Percentiles rank a stretch among this genome's conserved stretches.
phyloP scores from a whole-genome alignment of 192 early-diverging fungal species.

The Endogone sp. region DNA sequence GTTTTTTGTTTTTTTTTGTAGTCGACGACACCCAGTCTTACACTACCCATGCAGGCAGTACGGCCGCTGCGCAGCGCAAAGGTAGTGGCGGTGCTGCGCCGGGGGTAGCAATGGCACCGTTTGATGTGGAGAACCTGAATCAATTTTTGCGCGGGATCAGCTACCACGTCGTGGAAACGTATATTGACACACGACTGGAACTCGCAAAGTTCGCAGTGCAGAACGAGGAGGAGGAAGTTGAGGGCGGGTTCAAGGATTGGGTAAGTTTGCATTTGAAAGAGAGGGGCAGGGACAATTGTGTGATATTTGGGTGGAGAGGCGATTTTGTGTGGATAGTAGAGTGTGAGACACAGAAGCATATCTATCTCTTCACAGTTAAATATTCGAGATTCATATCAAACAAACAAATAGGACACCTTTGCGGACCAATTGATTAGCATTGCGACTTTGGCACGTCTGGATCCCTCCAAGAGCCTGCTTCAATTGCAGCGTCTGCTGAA shows the following conservation, averaged over 20 bases:
- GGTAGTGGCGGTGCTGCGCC: background rate
- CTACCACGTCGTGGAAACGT: constrained; percentile 53
- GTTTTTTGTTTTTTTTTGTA: background rate
- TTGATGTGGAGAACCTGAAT: constrained; percentile 20
- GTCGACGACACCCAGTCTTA: background rate
- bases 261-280: constrained; percentile 5
- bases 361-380: too few species aligned
- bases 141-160: constrained; percentile 48
- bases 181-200: constrained; percentile 57
- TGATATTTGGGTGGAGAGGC: constrained; percentile 5
- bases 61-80: background rate
- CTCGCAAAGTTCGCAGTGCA: constrained; percentile 41
- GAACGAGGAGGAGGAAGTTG: constrained; percentile 47
- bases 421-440: constrained; percentile 69
- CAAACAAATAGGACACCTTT: constrained; percentile 55
- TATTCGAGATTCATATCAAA: too few species aligned
- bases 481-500: constrained; percentile 45
- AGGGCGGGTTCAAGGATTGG: constrained; percentile 53
- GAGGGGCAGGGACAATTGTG: background rate
- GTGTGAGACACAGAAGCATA: too few species aligned
- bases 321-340: too few species aligned
- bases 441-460: constrained; percentile 56
- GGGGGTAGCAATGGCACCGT: background rate
- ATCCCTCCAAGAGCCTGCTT: constrained; percentile 43
- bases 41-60: background rate